Percentiles rank a stretch among this genome's conserved stretches.
Evolutionary conservation across 225 moss, liverwort and hornwort species (phyloP).

Genomic region (Neckera pumila): DNA sequence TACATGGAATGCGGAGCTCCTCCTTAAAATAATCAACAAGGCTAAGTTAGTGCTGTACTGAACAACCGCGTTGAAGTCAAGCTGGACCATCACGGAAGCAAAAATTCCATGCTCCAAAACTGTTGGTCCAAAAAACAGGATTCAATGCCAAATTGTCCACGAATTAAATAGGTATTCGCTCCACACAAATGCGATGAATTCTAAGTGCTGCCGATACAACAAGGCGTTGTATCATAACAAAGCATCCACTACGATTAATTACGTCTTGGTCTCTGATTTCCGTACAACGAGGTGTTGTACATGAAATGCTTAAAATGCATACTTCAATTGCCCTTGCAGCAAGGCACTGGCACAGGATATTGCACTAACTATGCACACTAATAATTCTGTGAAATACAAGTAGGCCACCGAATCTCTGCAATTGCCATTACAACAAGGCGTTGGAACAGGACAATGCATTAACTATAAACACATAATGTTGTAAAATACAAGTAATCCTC

Average conservation of each 20-base stretch:
- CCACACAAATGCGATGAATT: neutral
- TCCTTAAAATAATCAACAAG: neutral
- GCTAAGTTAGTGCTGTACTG: neutral
- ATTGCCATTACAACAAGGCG: constrained; percentile 25
- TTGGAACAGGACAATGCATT: constrained; percentile 9
- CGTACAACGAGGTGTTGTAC: constrained; percentile 5
- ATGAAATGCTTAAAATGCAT: neutral
- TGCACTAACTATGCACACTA: neutral
- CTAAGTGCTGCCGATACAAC: constrained; percentile 12
- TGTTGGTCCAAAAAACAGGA: neutral
- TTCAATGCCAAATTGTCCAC: neutral
- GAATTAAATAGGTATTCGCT: neutral
- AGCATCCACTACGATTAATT: neutral
- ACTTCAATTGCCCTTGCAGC: neutral
- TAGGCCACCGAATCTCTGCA: neutral
- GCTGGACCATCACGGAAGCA: neutral
- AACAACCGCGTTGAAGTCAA: neutral
- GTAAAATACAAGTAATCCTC: neutral
- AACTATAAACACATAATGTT: neutral
- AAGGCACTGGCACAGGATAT: constrained; percentile 3
- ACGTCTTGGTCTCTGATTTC: neutral
- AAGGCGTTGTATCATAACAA: constrained; percentile 7
- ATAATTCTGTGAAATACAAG: neutral
- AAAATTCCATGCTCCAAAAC: neutral
- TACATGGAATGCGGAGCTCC: neutral